Percentiles rank a stretch among this genome's conserved stretches.
Conservation (phyloP, 2,329 filamentous ascomycete genomes). For the Myrmaecium sp. region DNA sequence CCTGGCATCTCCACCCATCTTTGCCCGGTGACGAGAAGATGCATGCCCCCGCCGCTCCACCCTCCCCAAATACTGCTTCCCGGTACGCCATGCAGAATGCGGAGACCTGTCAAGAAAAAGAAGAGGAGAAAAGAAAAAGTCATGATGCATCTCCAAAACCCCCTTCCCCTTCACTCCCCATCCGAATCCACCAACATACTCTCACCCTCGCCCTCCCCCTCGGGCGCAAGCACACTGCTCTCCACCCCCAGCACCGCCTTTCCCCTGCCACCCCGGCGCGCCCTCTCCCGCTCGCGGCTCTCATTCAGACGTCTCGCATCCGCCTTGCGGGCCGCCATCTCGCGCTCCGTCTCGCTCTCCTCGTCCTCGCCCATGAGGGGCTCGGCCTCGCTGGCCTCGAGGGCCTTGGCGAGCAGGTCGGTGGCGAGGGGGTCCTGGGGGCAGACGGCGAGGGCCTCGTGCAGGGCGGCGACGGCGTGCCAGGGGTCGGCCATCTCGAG, state of each 20-base stretch:
- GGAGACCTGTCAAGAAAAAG: no score
- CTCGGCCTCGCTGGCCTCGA: conserved; percentile 18
- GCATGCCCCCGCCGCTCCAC: no score
- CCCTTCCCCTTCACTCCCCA: conserved; percentile 1
- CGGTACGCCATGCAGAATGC: no score
- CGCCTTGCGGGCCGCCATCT: conserved; percentile 2
- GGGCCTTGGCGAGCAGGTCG: conserved; percentile 56
- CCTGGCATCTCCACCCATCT: no score
- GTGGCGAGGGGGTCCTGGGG: conserved; percentile 71
- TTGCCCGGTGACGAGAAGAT: no score
- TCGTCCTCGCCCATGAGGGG: conserved; percentile 6
- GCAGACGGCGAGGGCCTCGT: conserved; percentile 65
- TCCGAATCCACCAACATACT: conserved; percentile 5
- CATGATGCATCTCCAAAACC: no score
- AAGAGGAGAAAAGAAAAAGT: no score
- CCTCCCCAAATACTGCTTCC: no score
- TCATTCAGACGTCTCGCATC: conserved; percentile 2
- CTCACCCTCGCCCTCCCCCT: no score
- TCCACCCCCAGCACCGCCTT: no score
- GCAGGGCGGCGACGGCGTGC: conserved; percentile 65
- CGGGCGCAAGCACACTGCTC: no score
- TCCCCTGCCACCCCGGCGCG: conserved; percentile 2
- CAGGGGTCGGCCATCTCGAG: conserved; percentile 59
- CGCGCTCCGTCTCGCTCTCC: conserved; percentile 6
- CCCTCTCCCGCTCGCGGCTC: conserved; percentile 1